Evolutionary conservation across 768 basidiomycete species (phyloP), one percentile per base, ranked within the genome.

Genomic region (Suillus subaureus): DNA sequence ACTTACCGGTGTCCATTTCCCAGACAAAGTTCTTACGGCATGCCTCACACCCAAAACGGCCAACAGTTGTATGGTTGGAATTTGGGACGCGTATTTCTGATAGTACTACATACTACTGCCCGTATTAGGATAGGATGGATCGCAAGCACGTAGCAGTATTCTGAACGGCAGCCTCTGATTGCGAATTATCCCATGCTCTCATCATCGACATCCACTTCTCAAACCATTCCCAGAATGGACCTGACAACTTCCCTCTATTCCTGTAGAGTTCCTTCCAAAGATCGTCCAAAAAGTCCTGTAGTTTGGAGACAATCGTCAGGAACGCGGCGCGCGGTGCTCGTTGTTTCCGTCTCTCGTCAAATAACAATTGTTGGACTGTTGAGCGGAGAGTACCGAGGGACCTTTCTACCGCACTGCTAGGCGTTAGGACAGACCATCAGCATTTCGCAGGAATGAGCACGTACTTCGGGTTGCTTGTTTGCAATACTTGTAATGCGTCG

Each of bases 131-230:
- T 42, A 60, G 26, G 18, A 60, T 60, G 18, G 58, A 60, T n/a
- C 9, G 40, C 28, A 60, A 18, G 26, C 58, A 60, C 28, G 58
- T 28, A 21, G 58, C 26, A 13, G 28, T 28, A 31, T 60, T 42
- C 6, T 42, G 58, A 16, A 42, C 40, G 28, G 40, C 58, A 42
- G 58, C 26, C 18, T 60, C 58, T 31, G 58, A 28, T 31, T 60
- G 58, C 4, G 58, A 60, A n/a, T 42, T 60, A n/a, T 60, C 58
- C 58, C 40, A 42, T 42, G 40, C 58, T 23, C 58, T 60, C 58
- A 60, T 60, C 58, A 60, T 60, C 18, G 58, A 18, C 58, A 42
- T 60, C 58, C 58, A 60, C 18, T 60, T 60, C 40, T 60, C 58
- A 26, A 60, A 60, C 58, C 58, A 60, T 31, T 60, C 58, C 58